Percentiles rank a stretch among this genome's conserved stretches.
Evolutionary conservation across 2,329 filamentous ascomycete genomes (phyloP).

Genomic region (Proliferodiscus dingleyae): DNA sequence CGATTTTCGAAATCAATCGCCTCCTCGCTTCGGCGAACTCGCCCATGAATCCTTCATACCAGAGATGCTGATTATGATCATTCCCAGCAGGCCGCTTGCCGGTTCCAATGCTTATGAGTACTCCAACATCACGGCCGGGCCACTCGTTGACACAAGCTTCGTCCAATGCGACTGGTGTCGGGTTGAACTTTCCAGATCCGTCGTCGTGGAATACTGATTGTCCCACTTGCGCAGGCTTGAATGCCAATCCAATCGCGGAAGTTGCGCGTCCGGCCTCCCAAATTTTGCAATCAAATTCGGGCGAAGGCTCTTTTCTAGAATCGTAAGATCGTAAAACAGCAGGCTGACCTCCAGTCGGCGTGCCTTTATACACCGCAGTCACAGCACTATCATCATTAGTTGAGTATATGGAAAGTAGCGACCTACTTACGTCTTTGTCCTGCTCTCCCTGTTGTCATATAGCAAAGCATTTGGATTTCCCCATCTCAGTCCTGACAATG

Average conservation of each 20-base stretch:
- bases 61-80: constrained; percentile 69
- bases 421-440: constrained; percentile 79
- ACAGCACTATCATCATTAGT: constrained; percentile 62
- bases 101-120: constrained; percentile 92
- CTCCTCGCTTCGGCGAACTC: constrained; percentile 87
- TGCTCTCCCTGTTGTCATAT: constrained; percentile 81
- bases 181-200: constrained; percentile 87
- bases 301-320: constrained; percentile 82
- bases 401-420: not conserved
- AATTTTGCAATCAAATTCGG: constrained; percentile 90
- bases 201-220: constrained; percentile 94
- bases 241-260: constrained; percentile 81
- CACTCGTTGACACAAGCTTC: constrained; percentile 91
- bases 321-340: constrained; percentile 89
- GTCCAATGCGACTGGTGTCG: constrained; percentile 76
- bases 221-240: constrained; percentile 92
- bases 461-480: constrained; percentile 81
- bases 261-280: constrained; percentile 98
- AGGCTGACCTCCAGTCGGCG: constrained; percentile 60
- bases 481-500: constrained; percentile 51
- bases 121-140: constrained; percentile 87
- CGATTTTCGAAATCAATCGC: constrained; percentile 84
- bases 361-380: constrained; percentile 86
- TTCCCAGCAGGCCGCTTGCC: constrained; percentile 70
- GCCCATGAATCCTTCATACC: constrained; percentile 92